These are phyloP conservation scores for Beauveria sp. DNA, from an alignment of 2,329 filamentous ascomycete species.

Conservation along the genomic window DNA sequence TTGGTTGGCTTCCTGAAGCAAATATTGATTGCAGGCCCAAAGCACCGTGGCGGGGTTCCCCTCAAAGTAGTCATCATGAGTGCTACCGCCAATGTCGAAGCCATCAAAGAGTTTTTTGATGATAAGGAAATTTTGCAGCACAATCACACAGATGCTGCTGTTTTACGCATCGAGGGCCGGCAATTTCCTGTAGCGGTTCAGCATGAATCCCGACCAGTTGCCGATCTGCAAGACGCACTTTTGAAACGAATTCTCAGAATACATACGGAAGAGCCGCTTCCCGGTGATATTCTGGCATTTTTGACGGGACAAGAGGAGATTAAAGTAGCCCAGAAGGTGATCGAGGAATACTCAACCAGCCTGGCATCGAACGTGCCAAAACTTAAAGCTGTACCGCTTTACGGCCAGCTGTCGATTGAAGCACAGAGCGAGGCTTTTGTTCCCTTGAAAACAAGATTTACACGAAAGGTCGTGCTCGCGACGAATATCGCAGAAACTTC, in stretches of 20 bases:
- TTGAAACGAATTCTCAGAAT: conserved; percentile 79
- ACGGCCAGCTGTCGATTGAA: conserved; percentile 80
- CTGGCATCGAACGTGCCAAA: conserved; percentile 70
- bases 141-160: conserved; percentile 25
- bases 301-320: conserved; percentile 91
- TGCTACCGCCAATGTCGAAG: conserved; percentile 84
- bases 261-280: conserved; percentile 80
- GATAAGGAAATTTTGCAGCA: conserved; percentile 16
- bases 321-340: conserved; percentile 68
- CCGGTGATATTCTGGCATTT: conserved; percentile 89
- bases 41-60: conserved; percentile 61
- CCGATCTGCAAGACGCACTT: conserved; percentile 75
- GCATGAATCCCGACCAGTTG: conserved; percentile 66
- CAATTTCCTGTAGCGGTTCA: conserved; percentile 77
- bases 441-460: conserved; percentile 61
- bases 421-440: conserved; percentile 83
- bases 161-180: conserved; percentile 69
- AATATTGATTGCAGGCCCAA: conserved; percentile 55
- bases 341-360: conserved; percentile 69
- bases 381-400: conserved; percentile 68
- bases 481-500: conserved; percentile 99
- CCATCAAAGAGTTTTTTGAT: conserved; percentile 68
- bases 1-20: conserved; percentile 82
- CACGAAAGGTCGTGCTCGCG: conserved; percentile 81
- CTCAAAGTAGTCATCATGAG: conserved; percentile 95